These are phyloP conservation scores for Ampelomyces quisqualis DNA, from an alignment of 2,329 filamentous ascomycete species.

Conservation along the genomic window DNA sequence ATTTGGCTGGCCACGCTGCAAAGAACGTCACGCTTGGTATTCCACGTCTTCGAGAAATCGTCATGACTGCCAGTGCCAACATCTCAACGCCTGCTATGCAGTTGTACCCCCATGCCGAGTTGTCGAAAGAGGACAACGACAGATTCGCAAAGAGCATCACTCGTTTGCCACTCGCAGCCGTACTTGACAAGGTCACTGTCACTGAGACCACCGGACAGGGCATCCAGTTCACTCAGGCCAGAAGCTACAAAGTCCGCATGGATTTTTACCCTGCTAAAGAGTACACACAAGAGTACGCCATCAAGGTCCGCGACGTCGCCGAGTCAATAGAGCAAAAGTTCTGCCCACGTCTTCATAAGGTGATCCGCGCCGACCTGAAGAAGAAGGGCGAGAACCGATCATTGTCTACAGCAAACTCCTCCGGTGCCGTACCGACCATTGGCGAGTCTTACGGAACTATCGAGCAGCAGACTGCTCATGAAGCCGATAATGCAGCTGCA, in stretches of 20 bases:
- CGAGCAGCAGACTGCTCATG: slow-evolving; percentile 50
- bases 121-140: slow-evolving; percentile 68
- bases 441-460: slow-evolving; percentile 62
- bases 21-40: slow-evolving; percentile 99
- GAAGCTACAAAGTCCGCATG: slow-evolving; percentile 79
- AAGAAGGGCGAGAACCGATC: slow-evolving; percentile 67
- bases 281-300: slow-evolving; percentile 83
- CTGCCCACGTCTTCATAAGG: slow-evolving; percentile 67
- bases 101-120: slow-evolving; percentile 70
- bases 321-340: slow-evolving; percentile 78
- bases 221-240: slow-evolving; percentile 67
- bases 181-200: slow-evolving; percentile 78
- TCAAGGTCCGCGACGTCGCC: slow-evolving; percentile 74
- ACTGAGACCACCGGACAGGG: slow-evolving; percentile 77
- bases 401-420: slow-evolving; percentile 53
- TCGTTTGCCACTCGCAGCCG: slow-evolving; percentile 76
- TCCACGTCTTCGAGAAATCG: slow-evolving; percentile 90
- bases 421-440: slow-evolving; percentile 71
- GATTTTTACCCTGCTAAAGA: slow-evolving; percentile 82
- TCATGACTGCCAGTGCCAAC: slow-evolving; percentile 90
- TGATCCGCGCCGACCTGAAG: slow-evolving; percentile 74
- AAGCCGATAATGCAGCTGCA: slow-evolving; percentile 34
- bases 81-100: slow-evolving; percentile 94
- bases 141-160: slow-evolving; percentile 91
- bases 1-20: slow-evolving; percentile 95